These are phyloP conservation scores for Mucor indicus DNA, from an alignment of 371 early-diverging fungal species.

Conservation along the genomic window DNA sequence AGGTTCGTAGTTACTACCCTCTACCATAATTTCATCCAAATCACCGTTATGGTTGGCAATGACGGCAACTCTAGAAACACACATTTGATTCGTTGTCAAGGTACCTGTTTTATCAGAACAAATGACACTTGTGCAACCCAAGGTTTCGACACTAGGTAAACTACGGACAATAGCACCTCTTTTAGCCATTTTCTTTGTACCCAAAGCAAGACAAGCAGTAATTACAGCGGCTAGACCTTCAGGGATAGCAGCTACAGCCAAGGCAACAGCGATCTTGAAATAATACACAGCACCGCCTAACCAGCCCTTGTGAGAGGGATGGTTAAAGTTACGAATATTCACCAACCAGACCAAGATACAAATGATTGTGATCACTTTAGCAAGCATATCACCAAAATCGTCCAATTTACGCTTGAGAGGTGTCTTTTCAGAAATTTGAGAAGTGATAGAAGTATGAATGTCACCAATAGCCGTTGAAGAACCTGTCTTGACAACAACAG, in stretches of 20 bases:
- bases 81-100: constrained; percentile 98
- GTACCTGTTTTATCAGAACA: constrained; percentile 99
- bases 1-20: constrained; percentile 87
- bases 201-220: constrained; percentile 95
- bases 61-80: constrained; percentile 63
- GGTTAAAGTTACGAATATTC: constrained; percentile 93
- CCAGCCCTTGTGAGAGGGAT: constrained; percentile 89
- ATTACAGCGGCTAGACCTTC: constrained; percentile 98
- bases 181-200: constrained; percentile 95
- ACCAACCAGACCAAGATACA: constrained; percentile 97
- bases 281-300: constrained; percentile 89
- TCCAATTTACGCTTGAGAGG: constrained; percentile 93
- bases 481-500: constrained; percentile 90
- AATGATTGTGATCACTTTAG: constrained; percentile 91
- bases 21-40: constrained; percentile 67
- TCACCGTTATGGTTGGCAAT: constrained; percentile 26
- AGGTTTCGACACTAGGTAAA: constrained; percentile 92
- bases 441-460: constrained; percentile 85
- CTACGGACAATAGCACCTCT: constrained; percentile 95
- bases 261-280: constrained; percentile 97
- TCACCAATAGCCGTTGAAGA: constrained; percentile 89
- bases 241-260: constrained; percentile 99
- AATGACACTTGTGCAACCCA: constrained; percentile 96
- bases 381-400: constrained; percentile 95
- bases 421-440: constrained; percentile 87